Percentiles rank a stretch among this genome's conserved stretches.
phyloP scores from a whole-genome alignment of 495 filamentous ascomycete species.

The Aspergillus coremiiformis region DNA sequence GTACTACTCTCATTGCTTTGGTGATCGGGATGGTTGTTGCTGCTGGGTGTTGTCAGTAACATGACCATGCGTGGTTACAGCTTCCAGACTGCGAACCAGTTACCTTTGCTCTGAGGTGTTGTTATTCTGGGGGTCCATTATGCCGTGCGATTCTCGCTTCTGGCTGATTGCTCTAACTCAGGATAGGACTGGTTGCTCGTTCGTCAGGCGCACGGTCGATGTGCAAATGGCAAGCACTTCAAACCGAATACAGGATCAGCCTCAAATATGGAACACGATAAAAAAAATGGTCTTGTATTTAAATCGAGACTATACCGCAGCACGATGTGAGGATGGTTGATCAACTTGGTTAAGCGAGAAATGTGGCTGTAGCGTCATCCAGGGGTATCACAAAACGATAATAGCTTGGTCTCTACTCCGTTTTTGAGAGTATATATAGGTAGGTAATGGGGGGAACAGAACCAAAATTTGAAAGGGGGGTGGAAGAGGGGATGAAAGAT shows the following conservation, averaged over 20 bases:
- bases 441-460: not conserved
- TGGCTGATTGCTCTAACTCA: not conserved
- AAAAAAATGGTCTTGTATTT: not conserved
- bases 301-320: not conserved
- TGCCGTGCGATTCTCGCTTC: not conserved
- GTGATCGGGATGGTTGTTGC: not conserved
- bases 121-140: not conserved
- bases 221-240: no score
- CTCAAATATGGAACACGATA: not conserved
- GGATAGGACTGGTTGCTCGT: not conserved
- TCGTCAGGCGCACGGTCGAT: not conserved
- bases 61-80: not conserved
- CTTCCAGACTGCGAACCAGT: not conserved
- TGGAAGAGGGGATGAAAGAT: not conserved
- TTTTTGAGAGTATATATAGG: not conserved
- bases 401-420: not conserved
- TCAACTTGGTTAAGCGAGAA: not conserved
- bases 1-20: conserved; percentile 2
- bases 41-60: not conserved
- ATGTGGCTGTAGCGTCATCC: not conserved
- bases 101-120: conserved; percentile 1
- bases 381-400: not conserved
- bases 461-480: not conserved
- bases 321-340: not conserved
- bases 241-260: not conserved